Evolutionary conservation across 768 basidiomycete species (phyloP).

Genomic region (Rhizopogon vinicolor): DNA sequence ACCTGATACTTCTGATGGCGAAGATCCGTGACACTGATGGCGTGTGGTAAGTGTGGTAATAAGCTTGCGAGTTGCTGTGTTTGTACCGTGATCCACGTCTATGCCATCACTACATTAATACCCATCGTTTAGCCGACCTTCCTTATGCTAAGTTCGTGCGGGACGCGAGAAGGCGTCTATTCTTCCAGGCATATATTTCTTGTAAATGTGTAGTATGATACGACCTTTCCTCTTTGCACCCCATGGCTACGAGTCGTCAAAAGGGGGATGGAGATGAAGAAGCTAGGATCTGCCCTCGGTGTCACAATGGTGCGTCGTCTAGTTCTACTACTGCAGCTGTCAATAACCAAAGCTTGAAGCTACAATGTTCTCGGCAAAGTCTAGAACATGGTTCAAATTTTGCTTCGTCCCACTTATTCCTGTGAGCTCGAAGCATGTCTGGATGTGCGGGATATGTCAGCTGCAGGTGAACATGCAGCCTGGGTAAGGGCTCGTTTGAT

Average conservation of each 20-base stretch:
- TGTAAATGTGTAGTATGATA: background rate
- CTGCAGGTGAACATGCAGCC: slow-evolving; percentile 51
- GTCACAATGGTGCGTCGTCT: slow-evolving; percentile 60
- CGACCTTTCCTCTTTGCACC: background rate
- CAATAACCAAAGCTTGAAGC: slow-evolving; percentile 29
- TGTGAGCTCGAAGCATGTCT: slow-evolving; percentile 54
- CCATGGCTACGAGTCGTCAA: too few relatives aligned
- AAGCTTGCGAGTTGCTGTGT: too few relatives aligned
- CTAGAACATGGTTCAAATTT: slow-evolving; percentile 70
- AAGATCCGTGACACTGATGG: too few relatives aligned
- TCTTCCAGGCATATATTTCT: background rate
- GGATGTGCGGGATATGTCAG: slow-evolving; percentile 71
- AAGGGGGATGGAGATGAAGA: slow-evolving; percentile 39
- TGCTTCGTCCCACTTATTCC: slow-evolving; percentile 73
- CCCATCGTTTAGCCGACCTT: too few relatives aligned
- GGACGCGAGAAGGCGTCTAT: background rate
- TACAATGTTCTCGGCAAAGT: slow-evolving; percentile 58
- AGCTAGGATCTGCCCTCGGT: slow-evolving; percentile 61
- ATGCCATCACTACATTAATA: too few relatives aligned
- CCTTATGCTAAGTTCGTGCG: too few relatives aligned
- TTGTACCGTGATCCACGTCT: too few relatives aligned
- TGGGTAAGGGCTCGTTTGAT: slow-evolving; percentile 35
- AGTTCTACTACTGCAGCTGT: background rate
- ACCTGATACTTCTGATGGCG: too few relatives aligned
- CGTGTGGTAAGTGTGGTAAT: too few relatives aligned